phyloP scores from a whole-genome alignment of 495 filamentous ascomycete genomes.

The Apodospora peruviana region DNA sequence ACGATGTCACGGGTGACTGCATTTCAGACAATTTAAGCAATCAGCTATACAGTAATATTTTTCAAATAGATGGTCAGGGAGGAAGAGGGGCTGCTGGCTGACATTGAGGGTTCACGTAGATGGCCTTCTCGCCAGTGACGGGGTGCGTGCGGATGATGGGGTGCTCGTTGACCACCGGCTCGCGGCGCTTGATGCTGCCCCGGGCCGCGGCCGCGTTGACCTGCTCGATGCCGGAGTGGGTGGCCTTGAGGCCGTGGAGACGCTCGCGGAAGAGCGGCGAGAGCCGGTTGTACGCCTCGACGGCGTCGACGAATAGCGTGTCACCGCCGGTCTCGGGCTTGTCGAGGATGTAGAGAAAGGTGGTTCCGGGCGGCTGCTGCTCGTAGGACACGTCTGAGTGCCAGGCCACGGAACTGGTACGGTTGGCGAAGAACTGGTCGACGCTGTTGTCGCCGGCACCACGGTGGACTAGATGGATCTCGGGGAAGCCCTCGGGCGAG shows the following conservation, averaged over 20 bases:
- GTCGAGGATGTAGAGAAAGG: slow-evolving; percentile 76
- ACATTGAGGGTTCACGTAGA: slow-evolving; percentile 87
- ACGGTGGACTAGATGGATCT: slow-evolving; percentile 75
- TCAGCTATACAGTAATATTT: no score
- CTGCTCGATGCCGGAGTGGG: slow-evolving; percentile 72
- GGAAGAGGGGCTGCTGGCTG: no score
- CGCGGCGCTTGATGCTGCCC: slow-evolving; percentile 60
- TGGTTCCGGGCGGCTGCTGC: slow-evolving; percentile 77
- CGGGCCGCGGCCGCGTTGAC: slow-evolving; percentile 49
- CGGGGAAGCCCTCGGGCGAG: slow-evolving; percentile 62
- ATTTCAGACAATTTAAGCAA: no score
- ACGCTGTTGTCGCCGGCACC: slow-evolving; percentile 56
- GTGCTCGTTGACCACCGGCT: slow-evolving; percentile 66
- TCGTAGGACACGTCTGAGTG: slow-evolving; percentile 83
- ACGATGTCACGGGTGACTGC: slow-evolving; percentile 66
- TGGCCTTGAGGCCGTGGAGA: slow-evolving; percentile 69
- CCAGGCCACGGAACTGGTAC: slow-evolving; percentile 69
- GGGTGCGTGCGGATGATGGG: slow-evolving; percentile 79
- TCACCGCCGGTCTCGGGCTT: slow-evolving; percentile 72
- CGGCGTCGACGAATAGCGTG: slow-evolving; percentile 68
- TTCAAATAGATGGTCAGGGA: no score
- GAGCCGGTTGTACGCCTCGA: slow-evolving; percentile 71
- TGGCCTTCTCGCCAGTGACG: slow-evolving; percentile 75
- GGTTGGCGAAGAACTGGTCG: slow-evolving; percentile 54
- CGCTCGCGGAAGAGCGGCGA: slow-evolving; percentile 64